Conservation (phyloP, 257 asterid genomes). For the Plantago ovata region DNA sequence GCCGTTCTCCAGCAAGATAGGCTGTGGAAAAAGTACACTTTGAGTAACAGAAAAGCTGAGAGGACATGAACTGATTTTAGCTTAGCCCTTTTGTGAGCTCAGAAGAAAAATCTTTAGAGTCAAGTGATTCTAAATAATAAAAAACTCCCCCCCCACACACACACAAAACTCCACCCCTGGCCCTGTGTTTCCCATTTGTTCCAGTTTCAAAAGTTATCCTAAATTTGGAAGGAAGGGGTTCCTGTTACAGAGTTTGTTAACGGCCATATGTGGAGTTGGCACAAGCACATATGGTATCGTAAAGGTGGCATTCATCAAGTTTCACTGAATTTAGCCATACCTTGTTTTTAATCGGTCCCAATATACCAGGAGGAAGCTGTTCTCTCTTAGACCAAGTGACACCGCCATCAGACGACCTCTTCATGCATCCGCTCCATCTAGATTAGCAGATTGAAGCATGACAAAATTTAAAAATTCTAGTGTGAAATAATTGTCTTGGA, state of each 20-base stretch:
- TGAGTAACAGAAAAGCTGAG: neutral
- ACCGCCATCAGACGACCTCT: constrained; percentile 77
- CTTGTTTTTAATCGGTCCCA: constrained; percentile 95
- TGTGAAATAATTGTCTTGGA: constrained; percentile 10
- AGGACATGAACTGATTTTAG: constrained; percentile 5
- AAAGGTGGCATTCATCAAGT: neutral
- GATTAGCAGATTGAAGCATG: constrained; percentile 17
- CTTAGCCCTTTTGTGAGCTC: too few relatives aligned
- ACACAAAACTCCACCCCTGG: too few relatives aligned
- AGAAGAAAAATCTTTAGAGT: too few relatives aligned
- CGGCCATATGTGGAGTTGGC: too few relatives aligned
- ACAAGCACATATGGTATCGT: too few relatives aligned
- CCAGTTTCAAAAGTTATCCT: too few relatives aligned
- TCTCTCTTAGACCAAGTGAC: constrained; percentile 73
- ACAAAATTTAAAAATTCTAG: constrained; percentile 1
- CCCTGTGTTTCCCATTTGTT: too few relatives aligned
- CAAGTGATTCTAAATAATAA: too few relatives aligned
- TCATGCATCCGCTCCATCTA: constrained; percentile 98
- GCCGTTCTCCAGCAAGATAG: constrained; percentile 78
- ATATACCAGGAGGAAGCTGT: constrained; percentile 95
- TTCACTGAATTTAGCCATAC: constrained; percentile 27
- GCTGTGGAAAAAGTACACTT: constrained; percentile 40
- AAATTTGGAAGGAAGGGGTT: too few relatives aligned
- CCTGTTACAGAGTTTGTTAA: too few relatives aligned
- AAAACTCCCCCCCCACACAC: too few relatives aligned